Evolutionary conservation across 1,284 basidiomycete species (phyloP).

Genomic region (Trichosporon sp.): DNA sequence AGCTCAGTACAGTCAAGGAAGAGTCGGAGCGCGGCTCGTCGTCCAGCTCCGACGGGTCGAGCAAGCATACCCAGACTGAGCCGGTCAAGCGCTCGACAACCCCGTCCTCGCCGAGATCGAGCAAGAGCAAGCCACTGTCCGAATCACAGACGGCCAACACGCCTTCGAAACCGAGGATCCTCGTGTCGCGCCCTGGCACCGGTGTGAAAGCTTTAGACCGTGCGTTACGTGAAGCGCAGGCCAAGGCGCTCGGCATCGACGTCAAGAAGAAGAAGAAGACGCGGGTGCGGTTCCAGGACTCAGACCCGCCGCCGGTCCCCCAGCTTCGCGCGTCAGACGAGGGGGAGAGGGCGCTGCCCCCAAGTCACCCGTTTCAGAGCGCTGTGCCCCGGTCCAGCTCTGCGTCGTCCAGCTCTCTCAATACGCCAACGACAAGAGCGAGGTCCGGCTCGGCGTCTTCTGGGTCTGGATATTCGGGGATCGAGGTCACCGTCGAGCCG

Average conservation of each 20-base stretch:
- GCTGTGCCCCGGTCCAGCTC: not conserved
- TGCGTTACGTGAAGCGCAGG: not conserved
- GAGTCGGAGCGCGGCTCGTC: too few relatives aligned
- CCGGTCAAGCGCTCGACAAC: too few relatives aligned
- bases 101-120: too few relatives aligned
- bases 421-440: not conserved
- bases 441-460: not conserved
- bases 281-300: not conserved
- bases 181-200: not conserved
- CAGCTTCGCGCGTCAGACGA: not conserved
- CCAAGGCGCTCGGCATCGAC: not conserved
- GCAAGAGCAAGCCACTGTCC: not conserved
- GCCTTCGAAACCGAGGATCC: not conserved
- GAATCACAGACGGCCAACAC: not conserved
- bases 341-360: not conserved
- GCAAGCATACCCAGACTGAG: too few relatives aligned
- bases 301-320: not conserved
- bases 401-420: not conserved
- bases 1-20: too few relatives aligned
- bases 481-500: not conserved
- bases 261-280: not conserved
- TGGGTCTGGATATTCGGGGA: not conserved
- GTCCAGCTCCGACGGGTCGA: too few relatives aligned
- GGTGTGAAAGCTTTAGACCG: not conserved
- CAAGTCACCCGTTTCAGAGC: not conserved